Conservation (phyloP, 176 grass and related monocot species). For the Oryza meridionalis region DNA sequence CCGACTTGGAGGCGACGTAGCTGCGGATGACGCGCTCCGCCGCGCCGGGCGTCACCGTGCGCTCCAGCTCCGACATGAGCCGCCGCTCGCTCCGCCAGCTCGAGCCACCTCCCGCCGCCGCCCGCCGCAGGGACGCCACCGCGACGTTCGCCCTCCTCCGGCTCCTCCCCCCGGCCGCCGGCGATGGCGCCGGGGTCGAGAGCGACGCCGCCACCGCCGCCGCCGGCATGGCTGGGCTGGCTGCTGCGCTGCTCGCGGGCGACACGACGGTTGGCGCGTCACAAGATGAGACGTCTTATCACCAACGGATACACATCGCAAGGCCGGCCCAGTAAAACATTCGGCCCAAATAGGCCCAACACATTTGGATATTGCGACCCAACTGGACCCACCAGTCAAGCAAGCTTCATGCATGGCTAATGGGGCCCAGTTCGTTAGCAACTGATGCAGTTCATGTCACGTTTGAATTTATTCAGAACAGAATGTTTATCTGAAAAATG, state of each 20-base stretch:
- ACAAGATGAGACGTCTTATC: neutral
- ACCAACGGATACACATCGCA: too few relatives aligned
- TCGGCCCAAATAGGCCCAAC: neutral
- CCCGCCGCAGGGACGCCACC: conserved; percentile 34
- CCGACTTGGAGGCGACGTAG: conserved; percentile 75
- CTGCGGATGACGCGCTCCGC: conserved; percentile 69
- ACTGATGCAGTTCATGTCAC: too few relatives aligned
- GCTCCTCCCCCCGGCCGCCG: neutral
- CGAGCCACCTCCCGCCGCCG: conserved; percentile 44
- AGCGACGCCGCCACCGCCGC: conserved; percentile 27
- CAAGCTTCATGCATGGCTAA: too few relatives aligned
- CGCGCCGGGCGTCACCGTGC: conserved; percentile 58
- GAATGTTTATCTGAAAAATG: too few relatives aligned
- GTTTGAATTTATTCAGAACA: too few relatives aligned
- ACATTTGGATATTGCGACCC: too few relatives aligned
- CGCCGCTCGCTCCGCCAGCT: conserved; percentile 67
- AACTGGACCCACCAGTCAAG: too few relatives aligned
- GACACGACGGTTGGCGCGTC: neutral
- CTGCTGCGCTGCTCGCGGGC: neutral
- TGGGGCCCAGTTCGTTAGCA: too few relatives aligned
- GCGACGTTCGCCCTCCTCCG: conserved; percentile 5
- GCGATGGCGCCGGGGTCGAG: neutral
- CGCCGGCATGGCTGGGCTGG: conserved; percentile 37
- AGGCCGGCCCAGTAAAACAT: too few relatives aligned
- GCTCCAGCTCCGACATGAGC: conserved; percentile 73